These are phyloP conservation scores for Dendrocalamus sinicus DNA, from an alignment of 176 grass and related monocot genomes.

Conservation along the genomic window DNA sequence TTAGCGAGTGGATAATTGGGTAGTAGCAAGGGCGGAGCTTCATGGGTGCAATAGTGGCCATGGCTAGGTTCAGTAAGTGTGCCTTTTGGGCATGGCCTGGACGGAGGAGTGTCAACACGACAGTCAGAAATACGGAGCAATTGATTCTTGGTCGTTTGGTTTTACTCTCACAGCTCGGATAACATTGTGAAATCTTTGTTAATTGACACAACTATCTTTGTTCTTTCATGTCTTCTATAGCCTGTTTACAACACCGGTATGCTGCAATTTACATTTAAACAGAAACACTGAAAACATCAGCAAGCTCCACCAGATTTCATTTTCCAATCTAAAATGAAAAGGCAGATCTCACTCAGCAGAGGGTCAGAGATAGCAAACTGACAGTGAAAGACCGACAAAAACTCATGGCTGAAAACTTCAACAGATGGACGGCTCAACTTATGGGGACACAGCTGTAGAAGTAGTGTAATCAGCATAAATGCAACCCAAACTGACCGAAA, in stretches of 20 bases:
- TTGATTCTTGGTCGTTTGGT: background rate
- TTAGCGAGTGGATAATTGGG: background rate
- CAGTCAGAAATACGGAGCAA: background rate
- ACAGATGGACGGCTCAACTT: background rate
- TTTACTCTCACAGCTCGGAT: background rate
- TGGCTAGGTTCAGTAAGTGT: background rate
- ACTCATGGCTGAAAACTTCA: background rate
- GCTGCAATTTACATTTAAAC: background rate
- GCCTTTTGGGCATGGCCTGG: too few species aligned
- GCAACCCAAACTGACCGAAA: background rate
- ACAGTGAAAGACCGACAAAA: background rate
- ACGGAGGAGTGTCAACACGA: background rate
- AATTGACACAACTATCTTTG: background rate
- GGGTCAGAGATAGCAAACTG: background rate
- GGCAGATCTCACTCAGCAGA: background rate
- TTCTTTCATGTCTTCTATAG: background rate
- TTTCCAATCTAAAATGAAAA: background rate
- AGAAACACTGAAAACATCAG: background rate
- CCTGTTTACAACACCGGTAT: background rate
- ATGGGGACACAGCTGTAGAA: background rate
- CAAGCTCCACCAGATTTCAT: background rate
- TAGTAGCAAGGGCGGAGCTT: background rate
- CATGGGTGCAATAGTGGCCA: background rate
- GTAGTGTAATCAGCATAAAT: background rate
- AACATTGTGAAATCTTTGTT: background rate